These are phyloP conservation scores for Kwoniella botswanensis DNA, from an alignment of 768 basidiomycete genomes.

Conservation along the genomic window DNA sequence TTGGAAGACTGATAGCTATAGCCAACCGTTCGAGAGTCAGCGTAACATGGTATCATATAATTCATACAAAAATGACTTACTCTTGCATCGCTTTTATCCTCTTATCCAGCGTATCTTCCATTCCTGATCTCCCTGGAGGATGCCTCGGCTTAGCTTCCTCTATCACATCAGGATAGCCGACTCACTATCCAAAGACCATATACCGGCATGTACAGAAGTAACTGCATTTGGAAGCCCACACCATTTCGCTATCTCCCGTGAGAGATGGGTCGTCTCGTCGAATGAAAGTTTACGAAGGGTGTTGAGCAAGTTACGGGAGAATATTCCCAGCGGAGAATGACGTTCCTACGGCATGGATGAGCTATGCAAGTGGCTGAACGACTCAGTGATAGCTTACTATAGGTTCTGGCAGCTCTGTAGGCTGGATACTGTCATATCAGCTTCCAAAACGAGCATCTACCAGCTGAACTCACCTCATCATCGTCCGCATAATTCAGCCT, in stretches of 20 bases:
- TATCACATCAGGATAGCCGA: not conserved
- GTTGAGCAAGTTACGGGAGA: constrained; percentile 40
- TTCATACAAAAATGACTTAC: constrained; percentile 28
- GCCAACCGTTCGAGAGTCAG: not conserved
- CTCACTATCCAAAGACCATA: constrained; percentile 32
- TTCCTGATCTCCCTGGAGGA: constrained; percentile 34
- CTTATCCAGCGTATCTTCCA: constrained; percentile 51
- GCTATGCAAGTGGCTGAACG: not conserved
- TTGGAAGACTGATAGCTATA: constrained; percentile 41
- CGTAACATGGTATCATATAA: not conserved
- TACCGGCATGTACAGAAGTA: constrained; percentile 12
- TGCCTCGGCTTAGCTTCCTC: no score
- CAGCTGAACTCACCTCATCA: constrained; percentile 29
- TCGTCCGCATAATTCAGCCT: constrained; percentile 33
- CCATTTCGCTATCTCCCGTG: constrained; percentile 40
- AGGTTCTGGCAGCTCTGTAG: constrained; percentile 42
- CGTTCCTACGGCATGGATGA: constrained; percentile 32
- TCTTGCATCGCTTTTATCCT: constrained; percentile 45
- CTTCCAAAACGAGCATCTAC: not conserved
- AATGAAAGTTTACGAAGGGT: constrained; percentile 47
- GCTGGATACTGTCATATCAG: constrained; percentile 6
- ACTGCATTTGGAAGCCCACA: constrained; percentile 19
- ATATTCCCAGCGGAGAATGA: constrained; percentile 47
- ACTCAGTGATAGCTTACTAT: constrained; percentile 19
- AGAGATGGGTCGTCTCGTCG: constrained; percentile 47